A percentile compares a stretch with the other conserved stretches of the same genome.
Conservation (phyloP, 192 early-diverging fungal genomes). For the Glomus cerebriforme region DNA sequence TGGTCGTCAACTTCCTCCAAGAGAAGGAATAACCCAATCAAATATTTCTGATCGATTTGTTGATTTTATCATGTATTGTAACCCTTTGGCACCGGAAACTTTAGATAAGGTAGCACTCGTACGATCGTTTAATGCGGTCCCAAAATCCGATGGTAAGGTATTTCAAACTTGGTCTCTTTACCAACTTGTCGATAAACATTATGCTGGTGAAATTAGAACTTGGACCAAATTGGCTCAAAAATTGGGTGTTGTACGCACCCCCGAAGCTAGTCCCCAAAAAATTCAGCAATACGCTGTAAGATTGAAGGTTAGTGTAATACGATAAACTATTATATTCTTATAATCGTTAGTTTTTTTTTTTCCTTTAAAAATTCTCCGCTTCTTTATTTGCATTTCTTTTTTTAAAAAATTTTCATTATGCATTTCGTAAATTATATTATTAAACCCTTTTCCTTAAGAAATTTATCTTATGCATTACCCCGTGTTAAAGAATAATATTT, state of each 20-base stretch:
- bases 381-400: not conserved
- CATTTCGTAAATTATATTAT: too few relatives aligned
- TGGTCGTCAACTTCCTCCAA: not conserved
- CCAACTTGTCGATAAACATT: slow-evolving; percentile 27
- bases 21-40: slow-evolving; percentile 2
- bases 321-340: not conserved
- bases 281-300: slow-evolving; percentile 34
- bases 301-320: slow-evolving; percentile 22
- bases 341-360: not conserved
- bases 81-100: slow-evolving; percentile 9
- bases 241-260: slow-evolving; percentile 27
- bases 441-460: too few relatives aligned
- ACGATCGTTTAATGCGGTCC: slow-evolving; percentile 17
- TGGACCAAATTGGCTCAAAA: slow-evolving; percentile 32
- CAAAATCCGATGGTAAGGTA: slow-evolving; percentile 30
- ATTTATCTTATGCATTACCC: too few relatives aligned
- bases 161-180: slow-evolving; percentile 27
- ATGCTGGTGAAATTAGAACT: slow-evolving; percentile 26
- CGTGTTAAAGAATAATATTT: too few relatives aligned
- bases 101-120: not conserved
- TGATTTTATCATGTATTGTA: slow-evolving; percentile 30
- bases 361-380: not conserved
- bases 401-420: not conserved
- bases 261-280: slow-evolving; percentile 31
- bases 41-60: slow-evolving; percentile 28